Evolutionary conservation across 495 filamentous ascomycete genomes (phyloP).

Genomic region (Glarea lozoyensis): DNA sequence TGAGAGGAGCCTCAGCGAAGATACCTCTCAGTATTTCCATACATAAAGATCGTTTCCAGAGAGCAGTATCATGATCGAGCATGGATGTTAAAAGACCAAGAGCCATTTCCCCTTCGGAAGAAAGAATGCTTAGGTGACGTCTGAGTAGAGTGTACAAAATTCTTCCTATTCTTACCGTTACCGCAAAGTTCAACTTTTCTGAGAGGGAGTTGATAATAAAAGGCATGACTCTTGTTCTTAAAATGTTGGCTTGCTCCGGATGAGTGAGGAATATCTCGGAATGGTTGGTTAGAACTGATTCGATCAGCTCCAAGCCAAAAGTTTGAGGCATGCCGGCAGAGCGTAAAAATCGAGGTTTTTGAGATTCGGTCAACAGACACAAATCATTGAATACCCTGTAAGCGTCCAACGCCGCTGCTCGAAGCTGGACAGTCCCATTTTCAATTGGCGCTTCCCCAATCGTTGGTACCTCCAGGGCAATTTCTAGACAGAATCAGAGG

Average conservation of each 20-base stretch:
- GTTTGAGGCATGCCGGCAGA: slow-evolving; percentile 67
- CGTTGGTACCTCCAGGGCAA: slow-evolving; percentile 39
- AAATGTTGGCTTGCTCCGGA: slow-evolving; percentile 68
- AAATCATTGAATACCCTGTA: slow-evolving; percentile 82
- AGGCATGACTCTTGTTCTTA: slow-evolving; percentile 76
- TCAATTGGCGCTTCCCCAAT: slow-evolving; percentile 54
- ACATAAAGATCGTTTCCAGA: slow-evolving; percentile 81
- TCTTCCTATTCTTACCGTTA: slow-evolving; percentile 71
- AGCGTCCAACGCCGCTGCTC: slow-evolving; percentile 76
- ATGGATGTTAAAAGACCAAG: slow-evolving; percentile 79
- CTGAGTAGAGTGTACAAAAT: slow-evolving; percentile 73
- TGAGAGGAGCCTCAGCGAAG: slow-evolving; percentile 66
- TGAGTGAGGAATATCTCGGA: slow-evolving; percentile 68
- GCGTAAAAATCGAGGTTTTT: slow-evolving; percentile 68
- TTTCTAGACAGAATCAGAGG: slow-evolving; percentile 26
- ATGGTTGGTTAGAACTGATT: slow-evolving; percentile 80
- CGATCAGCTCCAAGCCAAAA: slow-evolving; percentile 84
- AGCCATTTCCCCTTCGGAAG: slow-evolving; percentile 75
- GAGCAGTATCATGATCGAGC: slow-evolving; percentile 69
- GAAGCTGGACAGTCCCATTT: slow-evolving; percentile 53
- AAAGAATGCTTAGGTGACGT: slow-evolving; percentile 63
- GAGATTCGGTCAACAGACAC: slow-evolving; percentile 77
- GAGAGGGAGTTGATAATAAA: slow-evolving; percentile 69
- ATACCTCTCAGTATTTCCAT: slow-evolving; percentile 86
- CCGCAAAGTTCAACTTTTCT: slow-evolving; percentile 70